A percentile compares a stretch with the other conserved stretches of the same genome.
phyloP scores from a whole-genome alignment of 495 filamentous ascomycete species.

The Hypoxylon rickii region DNA sequence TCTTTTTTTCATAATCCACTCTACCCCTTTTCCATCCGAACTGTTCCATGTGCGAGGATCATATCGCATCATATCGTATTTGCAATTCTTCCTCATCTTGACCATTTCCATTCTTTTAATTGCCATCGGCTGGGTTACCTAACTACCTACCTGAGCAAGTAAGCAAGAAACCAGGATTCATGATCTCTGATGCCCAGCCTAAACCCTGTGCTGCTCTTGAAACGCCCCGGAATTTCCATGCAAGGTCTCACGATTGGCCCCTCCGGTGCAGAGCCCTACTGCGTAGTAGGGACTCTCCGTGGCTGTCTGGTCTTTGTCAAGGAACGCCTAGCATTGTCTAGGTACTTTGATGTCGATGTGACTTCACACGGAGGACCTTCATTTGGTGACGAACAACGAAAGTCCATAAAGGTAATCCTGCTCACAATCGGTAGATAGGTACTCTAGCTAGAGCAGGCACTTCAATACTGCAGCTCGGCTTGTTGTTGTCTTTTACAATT shows the following conservation, averaged over 20 bases:
- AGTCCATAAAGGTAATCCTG: no score
- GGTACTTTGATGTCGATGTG: no score
- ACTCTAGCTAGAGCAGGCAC: no score
- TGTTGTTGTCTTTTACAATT: background rate
- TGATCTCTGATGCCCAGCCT: conserved; percentile 13
- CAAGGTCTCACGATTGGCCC: conserved; percentile 16
- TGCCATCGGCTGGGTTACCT: no score
- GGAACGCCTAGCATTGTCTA: no score
- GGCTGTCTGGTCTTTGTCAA: conserved; percentile 14
- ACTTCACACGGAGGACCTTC: no score
- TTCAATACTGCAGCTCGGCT: background rate
- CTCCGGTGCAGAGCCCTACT: conserved; percentile 7
- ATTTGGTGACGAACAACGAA: no score
- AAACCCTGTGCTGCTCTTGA: conserved; percentile 31
- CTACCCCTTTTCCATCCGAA: background rate
- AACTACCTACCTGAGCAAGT: no score
- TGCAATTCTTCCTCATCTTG: no score
- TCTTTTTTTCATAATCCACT: background rate
- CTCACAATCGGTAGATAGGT: no score
- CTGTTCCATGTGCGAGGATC: background rate
- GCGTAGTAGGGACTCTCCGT: background rate
- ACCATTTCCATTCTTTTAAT: no score
- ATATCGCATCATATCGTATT: no score
- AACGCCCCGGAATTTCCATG: conserved; percentile 17
- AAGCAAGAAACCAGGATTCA: conserved; percentile 12